Base-by-base conservation (phyloP, 495 filamentous ascomycete species). In the Amphirosellinia nigrospora region DNA sequence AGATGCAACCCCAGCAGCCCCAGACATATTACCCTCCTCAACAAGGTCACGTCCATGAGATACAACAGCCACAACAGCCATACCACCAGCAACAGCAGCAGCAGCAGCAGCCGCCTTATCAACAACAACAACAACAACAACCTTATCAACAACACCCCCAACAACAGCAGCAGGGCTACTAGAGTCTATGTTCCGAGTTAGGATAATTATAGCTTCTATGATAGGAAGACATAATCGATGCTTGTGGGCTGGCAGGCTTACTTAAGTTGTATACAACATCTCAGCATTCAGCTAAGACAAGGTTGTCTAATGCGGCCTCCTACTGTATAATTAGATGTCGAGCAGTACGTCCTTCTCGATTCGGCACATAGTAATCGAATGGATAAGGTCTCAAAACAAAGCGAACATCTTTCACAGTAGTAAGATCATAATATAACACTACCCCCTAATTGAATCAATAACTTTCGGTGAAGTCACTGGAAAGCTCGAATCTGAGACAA, bases 21-120 rank as follows among this genome's bases (percentile, higher is more conserved):
- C 74, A 72, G 32, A 66, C 71, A 56, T 78, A 76, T 50, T 74
- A 73, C 73, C 66, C 73, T 72, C 70, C 74, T 61, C 66, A 73
- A 61, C 64, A 73, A 52, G 62, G 56, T 65, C 75, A 79, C 55
- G 30, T 13, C 19, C n/a, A 60, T 16, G 56, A 60, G 28, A 63
- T 48, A 19, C n/a, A 41, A 34, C 26, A 46, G 15, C 60, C 38
- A 32, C 63, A 65, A 38, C 67, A 63, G 28, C 8, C 26, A 45
- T 26, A 53, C 34, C 67, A 41, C 13, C 46, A 69, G 3, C 39
- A 68, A n/a, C 32, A 66, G 21, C 64, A 50, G 1, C 28, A 3
- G 0, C 19, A 50, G 3, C 61, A 64, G 5, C 39, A 32, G 11
- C 61, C 43, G 48, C 38, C 41, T 21, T 36, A 36, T 58, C 30